These are phyloP conservation scores for Pseudoneurospora amorphoporcata DNA, from an alignment of 495 filamentous ascomycete genomes.

Conservation along the genomic window DNA sequence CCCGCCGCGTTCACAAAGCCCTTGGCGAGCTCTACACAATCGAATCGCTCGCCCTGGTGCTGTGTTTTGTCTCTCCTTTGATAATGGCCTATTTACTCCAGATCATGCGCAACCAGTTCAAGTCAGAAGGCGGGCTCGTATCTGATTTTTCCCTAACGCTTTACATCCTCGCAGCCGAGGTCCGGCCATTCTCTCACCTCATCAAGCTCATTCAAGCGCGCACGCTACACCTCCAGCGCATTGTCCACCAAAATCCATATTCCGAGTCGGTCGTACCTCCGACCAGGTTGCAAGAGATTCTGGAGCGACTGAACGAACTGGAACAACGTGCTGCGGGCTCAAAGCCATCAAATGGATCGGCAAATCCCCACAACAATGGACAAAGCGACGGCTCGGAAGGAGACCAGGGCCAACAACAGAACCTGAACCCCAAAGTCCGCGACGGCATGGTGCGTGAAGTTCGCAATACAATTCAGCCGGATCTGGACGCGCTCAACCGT, in stretches of 20 bases:
- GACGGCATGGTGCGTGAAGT: conserved; percentile 45
- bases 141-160: conserved; percentile 92
- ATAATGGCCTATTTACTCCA: conserved; percentile 74
- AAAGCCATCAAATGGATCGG: not conserved
- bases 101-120: conserved; percentile 61
- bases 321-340: conserved; percentile 44
- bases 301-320: conserved; percentile 55
- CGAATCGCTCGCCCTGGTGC: conserved; percentile 60
- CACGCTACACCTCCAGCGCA: conserved; percentile 73
- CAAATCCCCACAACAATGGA: conserved; percentile 6
- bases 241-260: conserved; percentile 48
- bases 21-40: conserved; percentile 59
- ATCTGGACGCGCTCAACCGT: conserved; percentile 80
- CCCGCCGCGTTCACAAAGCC: conserved; percentile 25
- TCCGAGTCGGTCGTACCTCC: conserved; percentile 29
- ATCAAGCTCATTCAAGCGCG: conserved; percentile 68
- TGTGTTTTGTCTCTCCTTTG: conserved; percentile 71
- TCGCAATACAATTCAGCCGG: conserved; percentile 57
- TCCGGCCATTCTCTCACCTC: conserved; percentile 70
- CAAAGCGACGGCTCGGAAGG: conserved; percentile 16
- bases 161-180: conserved; percentile 79
- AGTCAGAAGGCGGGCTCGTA: conserved; percentile 67
- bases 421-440: conserved; percentile 11
- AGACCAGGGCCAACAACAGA: conserved; percentile 17
- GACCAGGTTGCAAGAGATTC: conserved; percentile 45